These are phyloP conservation scores for Beauveria caledonica DNA, from an alignment of 2,329 filamentous ascomycete genomes.

Conservation along the genomic window DNA sequence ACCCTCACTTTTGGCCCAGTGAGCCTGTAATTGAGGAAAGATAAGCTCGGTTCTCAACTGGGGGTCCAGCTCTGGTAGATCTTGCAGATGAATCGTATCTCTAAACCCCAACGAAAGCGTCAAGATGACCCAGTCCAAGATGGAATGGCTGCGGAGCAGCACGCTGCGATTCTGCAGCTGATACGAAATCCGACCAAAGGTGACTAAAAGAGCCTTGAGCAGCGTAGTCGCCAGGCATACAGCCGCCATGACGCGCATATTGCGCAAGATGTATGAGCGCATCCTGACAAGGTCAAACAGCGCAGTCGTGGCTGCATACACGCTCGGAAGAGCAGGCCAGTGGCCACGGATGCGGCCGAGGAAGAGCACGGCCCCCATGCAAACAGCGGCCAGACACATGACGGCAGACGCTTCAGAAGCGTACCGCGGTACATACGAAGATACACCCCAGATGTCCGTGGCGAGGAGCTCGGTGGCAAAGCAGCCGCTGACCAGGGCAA, in stretches of 20 bases:
- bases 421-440: background rate
- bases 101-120: background rate
- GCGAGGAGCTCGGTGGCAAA: background rate
- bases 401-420: background rate
- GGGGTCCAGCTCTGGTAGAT: background rate
- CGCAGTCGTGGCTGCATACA: background rate
- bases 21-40: background rate
- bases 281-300: background rate
- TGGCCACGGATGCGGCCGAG: background rate
- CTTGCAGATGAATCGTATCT: background rate
- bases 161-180: background rate
- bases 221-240: background rate
- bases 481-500: background rate
- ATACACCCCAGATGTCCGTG: background rate
- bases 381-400: background rate
- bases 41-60: background rate
- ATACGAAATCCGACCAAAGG: background rate
- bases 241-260: background rate
- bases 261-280: background rate
- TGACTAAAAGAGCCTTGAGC: background rate
- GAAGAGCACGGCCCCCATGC: background rate
- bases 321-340: background rate
- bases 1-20: background rate
- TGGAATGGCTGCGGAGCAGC: background rate
- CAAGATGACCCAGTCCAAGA: background rate